These are phyloP conservation scores for Citrus unshiu DNA, from an alignment of 345 rosid species.

Conservation along the genomic window DNA sequence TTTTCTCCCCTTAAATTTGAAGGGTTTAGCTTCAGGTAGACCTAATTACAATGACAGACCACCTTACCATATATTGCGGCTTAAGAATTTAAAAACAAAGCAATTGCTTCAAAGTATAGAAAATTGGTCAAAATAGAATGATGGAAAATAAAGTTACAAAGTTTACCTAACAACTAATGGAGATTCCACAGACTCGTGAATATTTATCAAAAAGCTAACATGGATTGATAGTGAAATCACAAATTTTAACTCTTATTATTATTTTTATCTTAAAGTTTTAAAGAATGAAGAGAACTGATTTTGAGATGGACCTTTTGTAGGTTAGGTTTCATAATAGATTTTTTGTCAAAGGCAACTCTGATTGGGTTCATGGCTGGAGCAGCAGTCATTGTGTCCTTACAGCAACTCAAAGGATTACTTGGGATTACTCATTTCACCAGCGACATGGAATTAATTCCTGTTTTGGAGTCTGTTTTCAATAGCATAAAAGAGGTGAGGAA, in stretches of 20 bases:
- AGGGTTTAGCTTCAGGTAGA: background rate
- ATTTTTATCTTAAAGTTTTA: background rate
- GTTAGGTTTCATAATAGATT: conserved; percentile 48
- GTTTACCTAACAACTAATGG: background rate
- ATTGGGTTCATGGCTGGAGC: conserved; percentile 48
- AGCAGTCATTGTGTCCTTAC: conserved; percentile 37
- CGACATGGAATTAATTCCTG: conserved; percentile 38
- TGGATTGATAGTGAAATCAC: background rate
- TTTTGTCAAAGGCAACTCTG: conserved; percentile 46
- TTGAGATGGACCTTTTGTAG: conserved; percentile 9
- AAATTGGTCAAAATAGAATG: background rate
- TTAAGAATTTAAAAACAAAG: background rate
- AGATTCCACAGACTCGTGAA: background rate
- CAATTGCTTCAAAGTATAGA: background rate
- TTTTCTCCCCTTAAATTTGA: background rate
- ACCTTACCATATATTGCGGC: background rate
- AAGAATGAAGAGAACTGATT: background rate
- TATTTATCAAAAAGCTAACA: background rate
- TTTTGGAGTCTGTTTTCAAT: conserved; percentile 27
- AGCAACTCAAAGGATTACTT: conserved; percentile 45
- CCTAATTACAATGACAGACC: background rate
- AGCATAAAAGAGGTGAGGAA: conserved; percentile 27
- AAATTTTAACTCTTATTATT: background rate
- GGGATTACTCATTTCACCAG: conserved; percentile 39
- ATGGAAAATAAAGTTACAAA: too few relatives aligned